A percentile compares a stretch with the other conserved stretches of the same genome.
These are phyloP conservation scores for Haplosporangium gracile DNA, from an alignment of 192 early-diverging fungal genomes.

Conservation along the genomic window DNA sequence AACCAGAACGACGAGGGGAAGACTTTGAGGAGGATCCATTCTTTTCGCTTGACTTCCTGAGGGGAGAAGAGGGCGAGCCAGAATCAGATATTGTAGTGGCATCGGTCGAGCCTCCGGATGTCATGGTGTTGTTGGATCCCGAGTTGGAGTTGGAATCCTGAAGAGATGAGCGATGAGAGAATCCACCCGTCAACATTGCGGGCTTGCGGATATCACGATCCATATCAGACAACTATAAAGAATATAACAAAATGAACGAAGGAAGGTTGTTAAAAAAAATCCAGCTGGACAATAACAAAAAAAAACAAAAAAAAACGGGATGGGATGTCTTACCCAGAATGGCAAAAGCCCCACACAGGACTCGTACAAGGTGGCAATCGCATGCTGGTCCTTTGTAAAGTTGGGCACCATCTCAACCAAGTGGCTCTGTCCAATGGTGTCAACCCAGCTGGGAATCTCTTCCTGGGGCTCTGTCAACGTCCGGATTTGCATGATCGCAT, in stretches of 20 bases:
- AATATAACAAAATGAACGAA: not conserved
- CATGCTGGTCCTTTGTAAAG: slow-evolving; percentile 65
- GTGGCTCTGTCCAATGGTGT: slow-evolving; percentile 76
- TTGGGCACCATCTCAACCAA: slow-evolving; percentile 67
- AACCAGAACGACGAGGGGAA: slow-evolving; percentile 1
- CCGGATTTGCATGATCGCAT: slow-evolving; percentile 51
- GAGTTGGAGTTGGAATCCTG: slow-evolving; percentile 44
- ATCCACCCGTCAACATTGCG: slow-evolving; percentile 36
- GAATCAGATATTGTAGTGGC: slow-evolving; percentile 29
- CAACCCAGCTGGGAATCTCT: slow-evolving; percentile 83
- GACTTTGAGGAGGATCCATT: not conserved
- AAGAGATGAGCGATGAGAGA: slow-evolving; percentile 14
- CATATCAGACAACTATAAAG: slow-evolving; percentile 60
- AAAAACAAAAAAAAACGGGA: not conserved
- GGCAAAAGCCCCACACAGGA: slow-evolving; percentile 61
- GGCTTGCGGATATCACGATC: slow-evolving; percentile 66
- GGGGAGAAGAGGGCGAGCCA: slow-evolving; percentile 3
- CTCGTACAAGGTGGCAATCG: slow-evolving; percentile 58
- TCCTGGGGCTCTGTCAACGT: slow-evolving; percentile 57
- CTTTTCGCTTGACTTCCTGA: not conserved
- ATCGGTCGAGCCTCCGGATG: slow-evolving; percentile 10
- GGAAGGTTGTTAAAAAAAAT: not conserved
- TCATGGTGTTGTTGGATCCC: slow-evolving; percentile 35
- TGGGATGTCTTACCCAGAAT: slow-evolving; percentile 56
- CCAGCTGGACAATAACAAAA: slow-evolving; percentile 3